Evolutionary conservation across 1,284 basidiomycete species (phyloP), one percentile per base, ranked within the genome.

Genomic region (Fistulinella cinereoalba): DNA sequence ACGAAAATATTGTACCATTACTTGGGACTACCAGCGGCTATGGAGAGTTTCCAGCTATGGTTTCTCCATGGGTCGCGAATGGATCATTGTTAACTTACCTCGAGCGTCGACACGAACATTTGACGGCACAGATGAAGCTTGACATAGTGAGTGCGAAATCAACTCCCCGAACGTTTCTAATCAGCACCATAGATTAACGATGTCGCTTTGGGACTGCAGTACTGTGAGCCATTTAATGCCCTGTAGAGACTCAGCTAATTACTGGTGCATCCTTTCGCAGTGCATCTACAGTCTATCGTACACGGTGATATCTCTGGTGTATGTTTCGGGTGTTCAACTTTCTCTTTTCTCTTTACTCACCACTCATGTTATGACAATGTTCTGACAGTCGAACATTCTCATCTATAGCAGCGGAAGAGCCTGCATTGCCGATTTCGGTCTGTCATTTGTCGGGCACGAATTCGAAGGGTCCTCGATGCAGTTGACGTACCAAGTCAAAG

Each of bases 271-370:
- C 19, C 24, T 2, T 37, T 37, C 16, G 6, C 13, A 62, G 61
- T 66, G 22, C 61, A 62, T 45, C 57, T 51, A 0, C 39, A 41
- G 2, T 31, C 22, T 13, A 40, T 66, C 28, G 45, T 62, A 4
- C 62, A 64, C 1, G 62, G 62, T 1, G 61, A 65, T 32, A 59
- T 62, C 6, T 65, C 62, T 31, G 62, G 62, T 4, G 64, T 66
- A 45, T 19, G 64, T 27, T 7, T 10, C 6, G 5, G 4, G 0
- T 6, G n/a, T 28, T 24, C 23, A 0, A 1, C 11, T 34, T 25
- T 6, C 16, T 1, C 9, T 25, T 37, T 25, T n/a, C 21, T 3
- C 3, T 11, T n/a, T n/a, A n/a, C n/a, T n/a, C n/a, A n/a, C n/a
- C 2, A 8, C 43, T 43, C 12, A 44, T 22, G 6, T 21, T 4